Percentiles rank a stretch among this genome's conserved stretches.
These are phyloP conservation scores for Stemphylium beticola DNA, from an alignment of 2,329 filamentous ascomycete species.

Conservation along the genomic window DNA sequence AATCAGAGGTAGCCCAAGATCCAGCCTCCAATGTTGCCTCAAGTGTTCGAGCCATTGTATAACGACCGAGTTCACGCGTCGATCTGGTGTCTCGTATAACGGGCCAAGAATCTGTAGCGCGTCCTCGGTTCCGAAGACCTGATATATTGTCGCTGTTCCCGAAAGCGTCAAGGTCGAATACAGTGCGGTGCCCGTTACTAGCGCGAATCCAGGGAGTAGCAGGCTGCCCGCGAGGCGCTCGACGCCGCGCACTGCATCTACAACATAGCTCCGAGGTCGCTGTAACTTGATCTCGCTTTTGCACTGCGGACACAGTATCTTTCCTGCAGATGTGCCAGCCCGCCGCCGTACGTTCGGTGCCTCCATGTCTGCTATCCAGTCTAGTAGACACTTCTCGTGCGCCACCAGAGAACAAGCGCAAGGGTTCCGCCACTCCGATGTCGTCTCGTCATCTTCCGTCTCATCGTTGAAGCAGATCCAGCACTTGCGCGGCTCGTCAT, in stretches of 20 bases:
- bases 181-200: constrained; percentile 57
- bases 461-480: constrained; percentile 74
- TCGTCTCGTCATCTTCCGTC: constrained; percentile 66
- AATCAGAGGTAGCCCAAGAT: constrained; percentile 70
- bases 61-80: constrained; percentile 38
- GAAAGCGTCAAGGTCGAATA: constrained; percentile 58
- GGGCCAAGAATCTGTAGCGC: constrained; percentile 61
- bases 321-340: constrained; percentile 57
- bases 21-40: constrained; percentile 57
- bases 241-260: constrained; percentile 68
- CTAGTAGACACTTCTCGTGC: constrained; percentile 86
- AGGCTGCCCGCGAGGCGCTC: constrained; percentile 64
- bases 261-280: constrained; percentile 74
- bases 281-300: constrained; percentile 79
- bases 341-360: constrained; percentile 60
- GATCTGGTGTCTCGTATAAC: constrained; percentile 44
- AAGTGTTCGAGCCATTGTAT: constrained; percentile 38
- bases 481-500: constrained; percentile 60
- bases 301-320: constrained; percentile 87
- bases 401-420: constrained; percentile 90
- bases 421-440: constrained; percentile 79
- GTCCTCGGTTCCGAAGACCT: constrained; percentile 70
- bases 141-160: constrained; percentile 67
- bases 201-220: constrained; percentile 68
- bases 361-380: constrained; percentile 93